Evolutionary conservation across 805 yeast species (phyloP).

Genomic region (Metschnikowia lochheadii): DNA sequence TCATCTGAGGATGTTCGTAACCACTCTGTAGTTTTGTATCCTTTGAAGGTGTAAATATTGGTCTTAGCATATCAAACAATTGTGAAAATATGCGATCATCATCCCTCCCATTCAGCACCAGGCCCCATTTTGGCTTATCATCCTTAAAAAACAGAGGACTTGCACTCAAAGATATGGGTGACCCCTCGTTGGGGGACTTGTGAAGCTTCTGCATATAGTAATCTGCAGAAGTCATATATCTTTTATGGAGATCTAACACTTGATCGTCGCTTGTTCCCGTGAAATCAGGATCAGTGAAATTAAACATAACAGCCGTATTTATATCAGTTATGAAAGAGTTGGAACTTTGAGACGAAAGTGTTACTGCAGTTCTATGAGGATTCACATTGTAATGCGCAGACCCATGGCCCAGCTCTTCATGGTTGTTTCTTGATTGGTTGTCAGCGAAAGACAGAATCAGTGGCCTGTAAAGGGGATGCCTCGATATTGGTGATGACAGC

Average conservation of each 20-base stretch:
- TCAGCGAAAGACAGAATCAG: slow-evolving; percentile 1
- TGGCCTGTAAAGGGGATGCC: slow-evolving; percentile 3
- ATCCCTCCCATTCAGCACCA: slow-evolving; percentile 3
- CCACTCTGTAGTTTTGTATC: slow-evolving; percentile 4
- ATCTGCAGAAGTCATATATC: slow-evolving; percentile 15
- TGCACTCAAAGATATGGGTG: neutral
- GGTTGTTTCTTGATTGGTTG: neutral
- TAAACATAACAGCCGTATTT: slow-evolving; percentile 6
- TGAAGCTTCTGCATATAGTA: slow-evolving; percentile 12
- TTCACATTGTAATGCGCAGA: neutral
- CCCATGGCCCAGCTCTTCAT: neutral
- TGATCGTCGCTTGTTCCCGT: slow-evolving; percentile 3
- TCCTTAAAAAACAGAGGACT: neutral
- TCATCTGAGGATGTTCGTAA: neutral
- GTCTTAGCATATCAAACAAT: slow-evolving; percentile 7
- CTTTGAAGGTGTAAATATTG: slow-evolving; percentile 10
- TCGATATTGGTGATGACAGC: slow-evolving; percentile 4
- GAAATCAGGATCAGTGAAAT: slow-evolving; percentile 12
- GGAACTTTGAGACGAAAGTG: slow-evolving; percentile 14
- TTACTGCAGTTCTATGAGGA: slow-evolving; percentile 6
- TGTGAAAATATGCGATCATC: slow-evolving; percentile 2
- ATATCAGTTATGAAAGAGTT: slow-evolving; percentile 12
- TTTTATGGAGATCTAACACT: slow-evolving; percentile 12
- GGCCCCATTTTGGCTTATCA: slow-evolving; percentile 4
- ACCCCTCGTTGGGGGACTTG: slow-evolving; percentile 3